phyloP scores from a whole-genome alignment of 2,329 filamentous ascomycete species.

The Phyllosticta citribraziliensis region DNA sequence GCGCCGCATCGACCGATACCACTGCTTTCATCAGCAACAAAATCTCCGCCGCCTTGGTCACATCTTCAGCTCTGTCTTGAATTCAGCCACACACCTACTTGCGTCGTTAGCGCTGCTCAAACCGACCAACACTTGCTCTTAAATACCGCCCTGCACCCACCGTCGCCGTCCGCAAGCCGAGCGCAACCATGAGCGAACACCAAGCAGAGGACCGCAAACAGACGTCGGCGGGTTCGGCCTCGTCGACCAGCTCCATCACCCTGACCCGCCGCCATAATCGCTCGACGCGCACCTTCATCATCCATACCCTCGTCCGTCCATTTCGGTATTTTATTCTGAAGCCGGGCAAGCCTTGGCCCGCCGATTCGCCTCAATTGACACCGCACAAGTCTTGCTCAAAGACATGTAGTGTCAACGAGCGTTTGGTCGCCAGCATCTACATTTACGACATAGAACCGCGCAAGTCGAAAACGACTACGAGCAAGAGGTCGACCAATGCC shows the following conservation, averaged over 20 bases:
- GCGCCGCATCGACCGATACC: background rate
- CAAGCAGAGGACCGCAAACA: background rate
- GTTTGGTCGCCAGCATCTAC: conserved; percentile 33
- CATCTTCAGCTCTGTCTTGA: background rate
- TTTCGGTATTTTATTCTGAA: conserved; percentile 28
- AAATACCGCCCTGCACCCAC: background rate
- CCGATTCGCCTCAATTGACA: conserved; percentile 32
- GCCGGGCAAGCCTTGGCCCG: conserved; percentile 20
- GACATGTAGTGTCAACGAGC: conserved; percentile 30
- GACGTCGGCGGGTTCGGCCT: background rate
- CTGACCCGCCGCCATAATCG: conserved; percentile 27
- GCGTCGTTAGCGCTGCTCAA: background rate
- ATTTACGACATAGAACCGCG: conserved; percentile 35
- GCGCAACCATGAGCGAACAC: background rate
- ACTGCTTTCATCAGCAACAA: background rate
- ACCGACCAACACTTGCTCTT: background rate
- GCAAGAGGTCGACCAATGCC: conserved; percentile 6
- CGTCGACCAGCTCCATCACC: conserved; percentile 4
- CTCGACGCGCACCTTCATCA: conserved; percentile 29
- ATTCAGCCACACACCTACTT: background rate
- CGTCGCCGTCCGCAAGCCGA: background rate
- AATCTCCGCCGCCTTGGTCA: background rate
- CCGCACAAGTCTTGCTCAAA: conserved; percentile 24
- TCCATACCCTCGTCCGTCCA: conserved; percentile 29
- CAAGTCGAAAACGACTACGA: conserved; percentile 4